Evolutionary conservation across 116 monocot genomes (phyloP), one percentile per base, ranked within the genome.

Genomic region (Posidonia oceanica): DNA sequence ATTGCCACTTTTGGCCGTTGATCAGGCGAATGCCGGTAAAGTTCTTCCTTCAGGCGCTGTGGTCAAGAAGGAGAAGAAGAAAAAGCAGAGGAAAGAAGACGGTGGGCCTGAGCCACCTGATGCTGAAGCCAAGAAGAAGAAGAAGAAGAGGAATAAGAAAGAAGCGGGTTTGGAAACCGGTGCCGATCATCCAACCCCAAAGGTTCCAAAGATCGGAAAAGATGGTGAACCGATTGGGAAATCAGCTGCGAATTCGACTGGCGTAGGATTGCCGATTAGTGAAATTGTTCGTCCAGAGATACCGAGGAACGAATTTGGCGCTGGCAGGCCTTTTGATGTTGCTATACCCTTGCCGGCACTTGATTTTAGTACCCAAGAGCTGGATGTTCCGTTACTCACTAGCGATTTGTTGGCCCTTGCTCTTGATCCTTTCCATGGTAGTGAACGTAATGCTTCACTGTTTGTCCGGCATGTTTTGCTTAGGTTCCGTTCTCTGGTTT

Each of bases 401-500:
- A 41, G 20, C 10, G 94, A 90, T 44, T 29, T 94, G 64, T 60
- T 61, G 10, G 48, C 74, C 2, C 79, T 94, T 3, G 87, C 94
- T 4, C 74, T 90, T 8, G 76, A 85, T 72, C 87, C 87, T 3
- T 85, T 82, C 71, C 68, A 80, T 13, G 87, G 74, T n/a, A 17
- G 62, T 38, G 83, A 87, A 0, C 78, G 76, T 17, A 39, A 64
- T 23, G 83, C 80, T 11, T 75, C 82, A 0, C 5, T 54, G 6
- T 42, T 75, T 10, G 81, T 74, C 12, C 77, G 71, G 42, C 54
- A 76, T 48, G 76, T 80, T 10, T 62, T 90, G 56, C 80, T 85
- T 79, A 72, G 61, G 22, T 94, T 87, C 53, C 89, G 90, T 5
- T 79, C 81, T 0, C 72, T 76, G 21, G 81, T 83, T 22, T 90